Percentiles rank a stretch among this genome's conserved stretches.
phyloP scores from a whole-genome alignment of 1,139 yeast genomes.

The Scheffersomyces titani region DNA sequence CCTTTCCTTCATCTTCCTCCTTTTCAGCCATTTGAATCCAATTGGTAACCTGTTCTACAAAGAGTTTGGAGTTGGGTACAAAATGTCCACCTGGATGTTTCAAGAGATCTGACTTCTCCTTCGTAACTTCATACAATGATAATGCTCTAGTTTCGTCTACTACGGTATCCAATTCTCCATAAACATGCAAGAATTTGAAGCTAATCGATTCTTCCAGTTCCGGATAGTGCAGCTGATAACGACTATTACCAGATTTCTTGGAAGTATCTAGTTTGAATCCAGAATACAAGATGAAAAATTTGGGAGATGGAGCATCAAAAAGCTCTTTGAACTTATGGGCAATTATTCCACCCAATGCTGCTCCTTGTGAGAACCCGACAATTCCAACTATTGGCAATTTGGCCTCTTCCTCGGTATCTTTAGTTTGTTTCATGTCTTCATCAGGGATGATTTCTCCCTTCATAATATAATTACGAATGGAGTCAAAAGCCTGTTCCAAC shows the following conservation, averaged over 20 bases:
- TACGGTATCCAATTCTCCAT: conserved; percentile 88
- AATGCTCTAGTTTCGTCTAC: conserved; percentile 74
- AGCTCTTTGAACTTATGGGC: conserved; percentile 31
- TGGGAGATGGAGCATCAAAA: conserved; percentile 34
- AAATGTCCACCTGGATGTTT: conserved; percentile 87
- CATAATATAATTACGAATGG: conserved; percentile 32
- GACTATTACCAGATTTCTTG: conserved; percentile 28
- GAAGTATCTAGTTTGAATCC: conserved; percentile 70
- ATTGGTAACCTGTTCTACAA: conserved; percentile 56
- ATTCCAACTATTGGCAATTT: conserved; percentile 41
- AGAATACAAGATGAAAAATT: conserved; percentile 73
- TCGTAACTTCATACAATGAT: conserved; percentile 56
- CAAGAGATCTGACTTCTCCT: conserved; percentile 46
- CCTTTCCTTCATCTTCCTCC: conserved; percentile 14
- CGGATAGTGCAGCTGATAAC: conserved; percentile 31
- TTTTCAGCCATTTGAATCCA: conserved; percentile 46
- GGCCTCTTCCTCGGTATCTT: conserved; percentile 23
- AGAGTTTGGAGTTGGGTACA: conserved; percentile 71
- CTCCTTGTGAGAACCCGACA: conserved; percentile 50
- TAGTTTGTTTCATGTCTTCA: conserved; percentile 17
- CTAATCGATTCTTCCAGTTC: conserved; percentile 8
- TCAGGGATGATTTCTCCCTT: conserved; percentile 34
- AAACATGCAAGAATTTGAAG: conserved; percentile 63
- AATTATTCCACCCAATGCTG: conserved; percentile 46
- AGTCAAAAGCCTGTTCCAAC: conserved; percentile 29